phyloP scores from a whole-genome alignment of 352 stramenopile species.

The Phytophthora litchii region DNA sequence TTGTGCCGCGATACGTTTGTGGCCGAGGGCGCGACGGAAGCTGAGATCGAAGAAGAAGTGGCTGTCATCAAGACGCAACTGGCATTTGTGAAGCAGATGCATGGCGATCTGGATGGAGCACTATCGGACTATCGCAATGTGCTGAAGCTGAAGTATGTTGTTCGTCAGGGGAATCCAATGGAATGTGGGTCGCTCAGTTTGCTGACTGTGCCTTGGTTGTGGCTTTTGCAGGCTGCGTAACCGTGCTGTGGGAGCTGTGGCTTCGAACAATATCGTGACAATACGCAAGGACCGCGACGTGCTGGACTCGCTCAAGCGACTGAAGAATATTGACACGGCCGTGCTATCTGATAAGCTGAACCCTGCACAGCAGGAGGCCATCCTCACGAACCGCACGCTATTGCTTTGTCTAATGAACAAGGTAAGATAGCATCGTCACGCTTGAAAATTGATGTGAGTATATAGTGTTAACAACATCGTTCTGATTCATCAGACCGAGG shows the following conservation, averaged over 20 bases:
- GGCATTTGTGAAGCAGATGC: slow-evolving; percentile 83
- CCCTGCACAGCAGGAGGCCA: slow-evolving; percentile 64
- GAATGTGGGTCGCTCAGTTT: slow-evolving; percentile 6
- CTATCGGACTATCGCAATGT: slow-evolving; percentile 79
- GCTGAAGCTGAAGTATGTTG: slow-evolving; percentile 77
- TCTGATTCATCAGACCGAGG: slow-evolving; percentile 51
- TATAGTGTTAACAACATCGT: slow-evolving; percentile 10
- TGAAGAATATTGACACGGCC: slow-evolving; percentile 68
- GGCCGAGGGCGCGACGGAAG: slow-evolving; percentile 54
- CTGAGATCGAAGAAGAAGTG: slow-evolving; percentile 76
- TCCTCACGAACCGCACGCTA: slow-evolving; percentile 77
- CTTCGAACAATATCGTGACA: slow-evolving; percentile 83
- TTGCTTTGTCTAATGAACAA: slow-evolving; percentile 82
- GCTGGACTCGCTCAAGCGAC: slow-evolving; percentile 85
- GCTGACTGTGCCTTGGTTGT: slow-evolving; percentile 12
- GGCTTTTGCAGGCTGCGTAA: slow-evolving; percentile 54
- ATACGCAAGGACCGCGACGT: slow-evolving; percentile 80
- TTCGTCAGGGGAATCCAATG: neutral
- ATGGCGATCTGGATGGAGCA: slow-evolving; percentile 67
- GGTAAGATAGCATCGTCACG: slow-evolving; percentile 23
- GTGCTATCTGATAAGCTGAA: slow-evolving; percentile 69
- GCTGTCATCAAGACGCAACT: slow-evolving; percentile 75
- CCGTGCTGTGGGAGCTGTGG: slow-evolving; percentile 64
- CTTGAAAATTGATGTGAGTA: neutral
- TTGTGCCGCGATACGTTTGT: slow-evolving; percentile 69